Evolutionary conservation across 768 basidiomycete genomes (phyloP), one percentile per base, ranked within the genome.

Genomic region (Lepiota venenata): DNA sequence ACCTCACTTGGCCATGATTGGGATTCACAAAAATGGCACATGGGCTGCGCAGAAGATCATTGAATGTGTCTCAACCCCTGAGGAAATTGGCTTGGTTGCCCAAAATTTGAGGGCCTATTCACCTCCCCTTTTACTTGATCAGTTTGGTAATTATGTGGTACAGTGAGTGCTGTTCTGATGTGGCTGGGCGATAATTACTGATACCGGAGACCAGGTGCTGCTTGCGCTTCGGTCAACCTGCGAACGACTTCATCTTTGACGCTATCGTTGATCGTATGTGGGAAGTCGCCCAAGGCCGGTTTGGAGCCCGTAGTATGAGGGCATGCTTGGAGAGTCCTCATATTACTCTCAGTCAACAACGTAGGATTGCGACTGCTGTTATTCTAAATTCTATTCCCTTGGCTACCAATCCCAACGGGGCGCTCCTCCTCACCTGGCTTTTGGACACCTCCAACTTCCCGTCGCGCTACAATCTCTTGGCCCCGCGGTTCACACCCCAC

Each of bases 1-100:
- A 3, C 97, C 97, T 45, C 90, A 96, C 67, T 76, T 99, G 38
- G 96, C 96, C 20, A 91, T 92, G 84, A 97, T 98, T 59, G 97
- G 97, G 22, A 94, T 96, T 52, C 97, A 99, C 78, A 98, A 98
- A 77, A 98, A 99, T 61, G 97, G 97, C 25, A 99, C 97, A 0
- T 98, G 97, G 97, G 96, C 96, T 2, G 95, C 95, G 2, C 97
- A 99, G 71, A 98, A 98, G 79, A 93, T 97, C 65, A 98, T 98
- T 55, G 94, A 98, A 72, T 96, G 93, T 58, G 91, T 94, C 41
- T 82, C 86, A 53, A 86, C 80, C 29, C 85, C 89, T 15, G 93
- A 97, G 51, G 97, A 99, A 68, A 81, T 94, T 51, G 78, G 77
- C 5, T 70, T 96, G 38, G 85, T 99, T 63, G 84, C 91, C 42